These are phyloP conservation scores for Talaromyces sp. DNA, from an alignment of 2,329 filamentous ascomycete genomes.

Conservation along the genomic window DNA sequence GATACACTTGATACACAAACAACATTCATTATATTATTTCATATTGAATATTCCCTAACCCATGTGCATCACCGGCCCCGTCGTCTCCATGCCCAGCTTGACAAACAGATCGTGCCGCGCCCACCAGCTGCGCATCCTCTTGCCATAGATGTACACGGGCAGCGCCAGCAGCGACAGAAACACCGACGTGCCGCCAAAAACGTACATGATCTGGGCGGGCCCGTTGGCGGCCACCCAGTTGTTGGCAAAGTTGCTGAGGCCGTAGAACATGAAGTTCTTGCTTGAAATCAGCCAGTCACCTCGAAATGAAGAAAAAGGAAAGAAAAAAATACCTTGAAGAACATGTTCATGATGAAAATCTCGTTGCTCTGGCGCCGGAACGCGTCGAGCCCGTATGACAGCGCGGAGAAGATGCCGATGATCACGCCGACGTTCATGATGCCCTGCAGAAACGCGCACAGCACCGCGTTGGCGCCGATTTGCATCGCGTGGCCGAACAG, in stretches of 20 bases:
- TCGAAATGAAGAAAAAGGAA: not conserved
- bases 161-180: slow-evolving; percentile 19
- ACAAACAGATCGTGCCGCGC: slow-evolving; percentile 1
- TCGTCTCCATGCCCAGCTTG: not conserved
- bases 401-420: slow-evolving; percentile 18
- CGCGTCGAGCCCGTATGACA: slow-evolving; percentile 20
- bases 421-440: slow-evolving; percentile 21
- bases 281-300: not conserved
- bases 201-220: slow-evolving; percentile 22
- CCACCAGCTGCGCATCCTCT: slow-evolving; percentile 12
- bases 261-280: slow-evolving; percentile 26
- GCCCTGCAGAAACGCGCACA: slow-evolving; percentile 24
- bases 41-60: not conserved
- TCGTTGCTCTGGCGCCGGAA: slow-evolving; percentile 22
- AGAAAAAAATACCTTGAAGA: slow-evolving; percentile 15
- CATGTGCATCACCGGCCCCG: not conserved
- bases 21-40: not conserved
- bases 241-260: slow-evolving; percentile 22
- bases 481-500: slow-evolving; percentile 17
- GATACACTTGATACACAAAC: not conserved
- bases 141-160: slow-evolving; percentile 22
- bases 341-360: slow-evolving; percentile 26
- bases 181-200: slow-evolving; percentile 23
- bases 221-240: slow-evolving; percentile 20
- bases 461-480: slow-evolving; percentile 13